Evolutionary conservation across 805 yeast species (phyloP).

Genomic region (Kuraishia hungarica): DNA sequence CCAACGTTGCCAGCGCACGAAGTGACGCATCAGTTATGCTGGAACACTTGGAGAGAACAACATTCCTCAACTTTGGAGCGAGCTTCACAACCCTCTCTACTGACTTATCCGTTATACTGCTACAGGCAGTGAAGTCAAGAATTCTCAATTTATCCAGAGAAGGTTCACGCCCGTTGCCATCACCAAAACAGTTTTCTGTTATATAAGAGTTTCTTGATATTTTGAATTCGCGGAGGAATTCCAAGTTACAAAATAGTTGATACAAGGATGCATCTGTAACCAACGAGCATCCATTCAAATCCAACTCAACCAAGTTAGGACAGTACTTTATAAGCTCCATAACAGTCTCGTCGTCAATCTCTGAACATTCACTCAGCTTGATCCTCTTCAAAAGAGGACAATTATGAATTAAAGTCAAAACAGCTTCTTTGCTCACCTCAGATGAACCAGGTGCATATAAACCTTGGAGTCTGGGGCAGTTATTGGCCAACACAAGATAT

Average conservation of each 20-base stretch:
- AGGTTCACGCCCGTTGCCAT: constrained; percentile 33
- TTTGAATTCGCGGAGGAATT: constrained; percentile 78
- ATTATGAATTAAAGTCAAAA: constrained; percentile 44
- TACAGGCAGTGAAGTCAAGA: constrained; percentile 79
- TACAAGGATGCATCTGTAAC: constrained; percentile 59
- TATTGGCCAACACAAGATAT: constrained; percentile 53
- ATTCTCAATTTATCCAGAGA: constrained; percentile 64
- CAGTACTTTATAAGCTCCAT: constrained; percentile 59
- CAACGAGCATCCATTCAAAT: constrained; percentile 72
- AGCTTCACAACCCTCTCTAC: constrained; percentile 61
- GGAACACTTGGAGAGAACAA: constrained; percentile 83
- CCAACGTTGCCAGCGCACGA: constrained; percentile 61
- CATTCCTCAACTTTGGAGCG: constrained; percentile 84
- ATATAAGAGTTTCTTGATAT: constrained; percentile 65
- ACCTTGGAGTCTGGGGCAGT: constrained; percentile 79
- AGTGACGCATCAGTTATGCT: constrained; percentile 78
- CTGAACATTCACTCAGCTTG: constrained; percentile 64
- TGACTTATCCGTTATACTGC: constrained; percentile 69
- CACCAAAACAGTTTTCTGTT: constrained; percentile 56
- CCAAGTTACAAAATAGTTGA: constrained; percentile 47
- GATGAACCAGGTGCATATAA: constrained; percentile 82
- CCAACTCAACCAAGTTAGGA: constrained; percentile 79
- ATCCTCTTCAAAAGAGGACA: constrained; percentile 79
- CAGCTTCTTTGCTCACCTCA: constrained; percentile 56
- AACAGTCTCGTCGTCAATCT: constrained; percentile 58